Conservation (phyloP, 495 filamentous ascomycete species). For the Aspergillus funiculosus region DNA sequence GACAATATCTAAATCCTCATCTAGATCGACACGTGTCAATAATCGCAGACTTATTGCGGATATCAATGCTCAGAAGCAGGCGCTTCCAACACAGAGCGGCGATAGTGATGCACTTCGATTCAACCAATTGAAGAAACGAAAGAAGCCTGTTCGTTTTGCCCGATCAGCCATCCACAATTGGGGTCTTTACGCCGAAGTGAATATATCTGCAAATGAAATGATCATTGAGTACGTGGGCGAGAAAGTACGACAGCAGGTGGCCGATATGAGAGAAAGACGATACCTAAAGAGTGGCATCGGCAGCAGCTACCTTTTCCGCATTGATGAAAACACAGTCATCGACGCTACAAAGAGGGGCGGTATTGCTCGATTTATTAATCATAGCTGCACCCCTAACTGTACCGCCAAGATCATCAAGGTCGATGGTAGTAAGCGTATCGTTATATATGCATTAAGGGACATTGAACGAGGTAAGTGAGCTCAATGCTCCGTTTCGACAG, state of each 20-base stretch:
- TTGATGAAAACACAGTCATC: conserved; percentile 95
- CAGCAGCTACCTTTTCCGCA: conserved; percentile 95
- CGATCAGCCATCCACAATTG: conserved; percentile 98
- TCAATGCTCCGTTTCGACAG: neutral
- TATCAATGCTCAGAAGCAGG: conserved; percentile 88
- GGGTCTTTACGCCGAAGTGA: conserved; percentile 96
- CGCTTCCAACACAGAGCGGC: conserved; percentile 58
- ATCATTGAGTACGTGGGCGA: conserved; percentile 99
- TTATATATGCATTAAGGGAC: conserved; percentile 94
- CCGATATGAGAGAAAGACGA: conserved; percentile 82
- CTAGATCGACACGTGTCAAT: conserved; percentile 86
- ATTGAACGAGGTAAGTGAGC: conserved; percentile 79
- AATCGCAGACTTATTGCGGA: conserved; percentile 91
- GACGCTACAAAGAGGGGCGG: conserved; percentile 98
- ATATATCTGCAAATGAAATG: conserved; percentile 97
- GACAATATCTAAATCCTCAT: conserved; percentile 67
- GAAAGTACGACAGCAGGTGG: conserved; percentile 92
- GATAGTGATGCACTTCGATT: conserved; percentile 89
- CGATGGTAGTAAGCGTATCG: conserved; percentile 97
- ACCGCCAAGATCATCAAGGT: conserved; percentile 99
- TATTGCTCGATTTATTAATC: conserved; percentile 98
- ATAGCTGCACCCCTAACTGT: conserved; percentile 96
- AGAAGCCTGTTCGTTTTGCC: conserved; percentile 98
- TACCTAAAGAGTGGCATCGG: conserved; percentile 97
- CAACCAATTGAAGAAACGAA: conserved; percentile 98